Evolutionary conservation across 495 filamentous ascomycete genomes (phyloP).

Genomic region (Penicillium roqueforti): DNA sequence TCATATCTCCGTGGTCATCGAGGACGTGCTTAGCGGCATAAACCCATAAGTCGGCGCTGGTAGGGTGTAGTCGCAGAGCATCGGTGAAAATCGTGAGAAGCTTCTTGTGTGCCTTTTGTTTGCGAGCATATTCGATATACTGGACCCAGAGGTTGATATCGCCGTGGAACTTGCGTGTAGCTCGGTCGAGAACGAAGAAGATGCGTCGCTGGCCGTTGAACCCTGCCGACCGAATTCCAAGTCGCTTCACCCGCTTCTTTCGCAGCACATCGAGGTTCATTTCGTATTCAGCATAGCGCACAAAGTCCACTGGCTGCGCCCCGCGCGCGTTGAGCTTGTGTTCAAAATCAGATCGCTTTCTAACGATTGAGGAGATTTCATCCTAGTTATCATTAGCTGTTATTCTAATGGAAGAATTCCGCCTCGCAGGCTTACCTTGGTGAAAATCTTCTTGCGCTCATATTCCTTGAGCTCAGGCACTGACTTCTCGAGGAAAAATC

Average conservation of each 20-base stretch:
- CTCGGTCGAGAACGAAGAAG: constrained; percentile 84
- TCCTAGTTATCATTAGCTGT: constrained; percentile 47
- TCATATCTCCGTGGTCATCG: constrained; percentile 79
- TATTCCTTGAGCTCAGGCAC: constrained; percentile 88
- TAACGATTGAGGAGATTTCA: constrained; percentile 81
- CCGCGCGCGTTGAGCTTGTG: constrained; percentile 82
- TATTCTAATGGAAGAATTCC: background rate
- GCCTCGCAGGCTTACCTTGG: constrained; percentile 46
- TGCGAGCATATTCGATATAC: constrained; percentile 76
- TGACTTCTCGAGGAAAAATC: constrained; percentile 87
- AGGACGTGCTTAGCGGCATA: constrained; percentile 73
- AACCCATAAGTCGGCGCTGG: constrained; percentile 80
- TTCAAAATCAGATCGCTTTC: constrained; percentile 89
- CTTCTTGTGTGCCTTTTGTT: constrained; percentile 74
- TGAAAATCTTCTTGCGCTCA: constrained; percentile 83
- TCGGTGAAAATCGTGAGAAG: constrained; percentile 71
- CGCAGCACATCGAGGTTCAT: constrained; percentile 82
- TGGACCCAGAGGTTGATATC: constrained; percentile 84
- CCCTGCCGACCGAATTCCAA: constrained; percentile 61
- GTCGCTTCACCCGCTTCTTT: constrained; percentile 72
- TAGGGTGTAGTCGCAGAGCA: constrained; percentile 78
- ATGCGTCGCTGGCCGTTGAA: constrained; percentile 74
- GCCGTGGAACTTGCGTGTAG: constrained; percentile 78
- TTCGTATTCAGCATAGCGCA: constrained; percentile 85
- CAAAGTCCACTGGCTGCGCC: constrained; percentile 68